Evolutionary conservation across 2,329 filamentous ascomycete genomes (phyloP).

Genomic region (Talaromyces sp.): DNA sequence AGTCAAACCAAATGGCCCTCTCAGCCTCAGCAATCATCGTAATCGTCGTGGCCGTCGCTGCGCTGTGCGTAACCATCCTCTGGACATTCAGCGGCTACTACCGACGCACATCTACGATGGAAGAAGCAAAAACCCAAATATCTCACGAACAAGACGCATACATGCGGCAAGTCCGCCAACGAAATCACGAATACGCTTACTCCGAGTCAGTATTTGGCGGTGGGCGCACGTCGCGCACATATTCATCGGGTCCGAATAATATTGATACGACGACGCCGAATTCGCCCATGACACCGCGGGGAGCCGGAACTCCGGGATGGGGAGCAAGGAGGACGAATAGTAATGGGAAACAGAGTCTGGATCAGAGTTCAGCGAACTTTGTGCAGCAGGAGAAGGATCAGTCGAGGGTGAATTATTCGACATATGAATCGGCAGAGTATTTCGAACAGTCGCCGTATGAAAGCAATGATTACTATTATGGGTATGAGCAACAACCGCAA

Average conservation of each 20-base stretch:
- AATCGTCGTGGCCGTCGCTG: conserved; percentile 17
- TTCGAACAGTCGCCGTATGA: conserved; percentile 16
- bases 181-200: conserved; percentile 15
- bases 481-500: conserved; percentile 9
- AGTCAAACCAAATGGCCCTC: conserved; percentile 11
- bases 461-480: conserved; percentile 8
- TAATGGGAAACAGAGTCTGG: conserved; percentile 4
- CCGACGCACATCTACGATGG: background rate
- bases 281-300: background rate
- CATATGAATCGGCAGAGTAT: conserved; percentile 9
- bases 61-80: conserved; percentile 13
- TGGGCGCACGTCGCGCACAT: conserved; percentile 11
- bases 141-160: conserved; percentile 17
- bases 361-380: background rate
- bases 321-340: background rate
- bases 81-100: conserved; percentile 17
- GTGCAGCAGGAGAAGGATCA: conserved; percentile 4
- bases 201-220: conserved; percentile 7
- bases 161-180: conserved; percentile 18
- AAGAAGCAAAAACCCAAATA: background rate
- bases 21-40: conserved; percentile 18
- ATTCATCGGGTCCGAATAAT: background rate
- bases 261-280: background rate
- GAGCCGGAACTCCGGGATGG: background rate
- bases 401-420: conserved; percentile 13